Conservation (phyloP, 2,329 filamentous ascomycete species). For the Paradendryphiella salina region DNA sequence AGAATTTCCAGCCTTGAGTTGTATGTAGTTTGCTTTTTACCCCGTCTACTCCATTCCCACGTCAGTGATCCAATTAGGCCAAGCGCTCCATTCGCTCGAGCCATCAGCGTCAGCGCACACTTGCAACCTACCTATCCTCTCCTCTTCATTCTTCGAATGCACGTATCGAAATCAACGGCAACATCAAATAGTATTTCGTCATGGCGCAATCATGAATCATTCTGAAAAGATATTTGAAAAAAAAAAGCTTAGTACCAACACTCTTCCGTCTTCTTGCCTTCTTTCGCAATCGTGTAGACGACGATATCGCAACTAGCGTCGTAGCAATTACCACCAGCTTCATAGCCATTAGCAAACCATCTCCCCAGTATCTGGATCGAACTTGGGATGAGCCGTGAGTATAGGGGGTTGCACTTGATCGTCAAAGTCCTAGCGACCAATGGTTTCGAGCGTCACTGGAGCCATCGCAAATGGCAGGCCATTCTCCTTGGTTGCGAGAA, state of each 20-base stretch:
- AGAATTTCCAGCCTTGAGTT: conserved; percentile 14
- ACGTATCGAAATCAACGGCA: conserved; percentile 48
- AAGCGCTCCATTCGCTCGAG: conserved; percentile 23
- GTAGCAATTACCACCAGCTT: conserved; percentile 46
- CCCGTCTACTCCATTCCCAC: conserved; percentile 29
- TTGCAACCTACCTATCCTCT: no score
- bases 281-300: conserved; percentile 46
- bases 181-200: conserved; percentile 46
- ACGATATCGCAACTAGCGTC: conserved; percentile 46
- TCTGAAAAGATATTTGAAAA: no score
- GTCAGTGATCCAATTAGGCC: conserved; percentile 26
- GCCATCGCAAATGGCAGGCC: conserved; percentile 48
- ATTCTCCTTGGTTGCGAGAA: conserved; percentile 59
- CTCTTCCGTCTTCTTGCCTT: conserved; percentile 47
- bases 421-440: conserved; percentile 47
- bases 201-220: conserved; percentile 50
- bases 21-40: conserved; percentile 24
- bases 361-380: conserved; percentile 50
- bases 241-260: conserved; percentile 49
- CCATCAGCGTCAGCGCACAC: conserved; percentile 34
- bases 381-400: conserved; percentile 53
- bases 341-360: conserved; percentile 50
- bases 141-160: no score
- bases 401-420: conserved; percentile 47
- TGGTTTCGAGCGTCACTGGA: conserved; percentile 48